Evolutionary conservation across 176 grass and related monocot species (phyloP), one percentile per base, ranked within the genome.

Genomic region (Neostapfia colusana): DNA sequence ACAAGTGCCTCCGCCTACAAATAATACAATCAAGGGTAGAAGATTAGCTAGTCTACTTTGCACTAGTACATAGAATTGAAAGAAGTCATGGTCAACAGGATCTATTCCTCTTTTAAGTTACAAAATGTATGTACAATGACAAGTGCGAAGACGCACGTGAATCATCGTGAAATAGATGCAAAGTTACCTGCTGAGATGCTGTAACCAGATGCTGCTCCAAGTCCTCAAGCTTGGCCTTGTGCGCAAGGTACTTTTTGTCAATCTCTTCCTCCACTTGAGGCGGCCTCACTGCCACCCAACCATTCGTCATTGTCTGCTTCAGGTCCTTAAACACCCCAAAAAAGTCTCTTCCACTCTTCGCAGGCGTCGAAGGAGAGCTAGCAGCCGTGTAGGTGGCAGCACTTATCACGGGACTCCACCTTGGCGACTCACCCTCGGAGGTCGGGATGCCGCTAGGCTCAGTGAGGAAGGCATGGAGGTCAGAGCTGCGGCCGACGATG

Each of bases 271-370:
- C 72, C 81, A 83, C 62, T 24, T 81, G 73, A 53, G 73, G 79
- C 1, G 84, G 84, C 57, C 76, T 88, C 7, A 54, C 51, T 1
- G 18, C 51, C 1, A 54, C 51, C 49, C 3, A 87, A 24, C 90
- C 91, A 70, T 85, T 91, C 34, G 83, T 76, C 49, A 97, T 79
- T 13, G 91, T 85, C 84, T 97, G 91, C 74, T 89, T 97, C 63
- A 97, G 82, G 64, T 93, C 86, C 74, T 88, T 97, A 26, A 93
- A 97, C 78, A 97, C 91, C 23, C 86, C 88, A 80, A 97, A 86
- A 54, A 97, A 77, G 55, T 93, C 84, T 21, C 82, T 93, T 48
- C 89, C 87, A 9, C 84, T 69, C 75, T 97, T 97, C 10, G 80
- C 68, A 12, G 88, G 84, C 26, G 69, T 45, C 12, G 39, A 64